Evolutionary conservation across 495 filamentous ascomycete species (phyloP), one percentile per base, ranked within the genome.

Genomic region (Daldinia loculata): DNA sequence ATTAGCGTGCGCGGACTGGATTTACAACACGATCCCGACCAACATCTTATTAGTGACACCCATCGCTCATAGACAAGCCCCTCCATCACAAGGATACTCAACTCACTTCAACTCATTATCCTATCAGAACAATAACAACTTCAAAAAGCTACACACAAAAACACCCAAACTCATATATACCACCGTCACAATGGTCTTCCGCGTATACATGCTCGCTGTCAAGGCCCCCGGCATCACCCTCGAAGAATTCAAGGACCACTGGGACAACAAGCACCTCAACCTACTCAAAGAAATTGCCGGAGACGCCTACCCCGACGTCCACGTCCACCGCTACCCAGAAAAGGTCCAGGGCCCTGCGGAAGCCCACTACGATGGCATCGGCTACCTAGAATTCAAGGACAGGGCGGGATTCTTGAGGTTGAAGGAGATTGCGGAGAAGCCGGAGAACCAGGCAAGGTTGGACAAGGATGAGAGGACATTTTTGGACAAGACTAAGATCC

Each of bases 331-430:
- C 41, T 45, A 45, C 41, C 41, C 41, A 17, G 41, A 45, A 8
- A 45, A 45, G 6, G 41, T 45, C 7, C 41, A 45, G 41, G 41
- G 41, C 41, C 41, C 41, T 12, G 41, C 41, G 3, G 41, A 45
- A 45, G 15, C 17, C n/a, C n/a, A 9, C 41, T 45, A 45, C 41
- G 17, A 45, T 12, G 41, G 41, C 17, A 45, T 45, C n/a, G 41
- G 41, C 2, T 45, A 45, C 17, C 41, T 45, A 9, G 41, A 45
- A 9, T 45, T 45, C 41, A 45, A 45, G 41, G 17, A 45, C 7
- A 45, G 41, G 41, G 41, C n/a, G n/a, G 41, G 41, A 12, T 45
- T 45, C 41, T 45, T 45, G 41, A 45, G 41, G 41, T 22, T 45
- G 7, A 45, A 45, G 41, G 41, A 45, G 17, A 45, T 45, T 19